phyloP scores from a whole-genome alignment of 2,329 filamentous ascomycete species.

The Diaporthe eres region DNA sequence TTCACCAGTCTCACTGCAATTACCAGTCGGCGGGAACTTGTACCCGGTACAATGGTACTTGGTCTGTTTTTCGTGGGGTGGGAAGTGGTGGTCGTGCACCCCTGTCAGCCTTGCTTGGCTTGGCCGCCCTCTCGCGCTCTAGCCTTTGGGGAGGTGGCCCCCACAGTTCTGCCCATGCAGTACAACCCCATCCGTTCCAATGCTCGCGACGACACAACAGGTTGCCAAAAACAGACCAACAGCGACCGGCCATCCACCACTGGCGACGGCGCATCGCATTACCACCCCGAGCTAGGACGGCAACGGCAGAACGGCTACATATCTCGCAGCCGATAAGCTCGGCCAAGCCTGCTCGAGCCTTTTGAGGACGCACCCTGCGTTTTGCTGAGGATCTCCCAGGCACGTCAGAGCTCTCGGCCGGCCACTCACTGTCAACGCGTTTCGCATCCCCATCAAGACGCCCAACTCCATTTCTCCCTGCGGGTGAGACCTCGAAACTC shows the following conservation, averaged over 20 bases:
- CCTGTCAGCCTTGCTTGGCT: slow-evolving; percentile 32
- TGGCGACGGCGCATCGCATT: slow-evolving; percentile 17
- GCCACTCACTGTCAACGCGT: slow-evolving; percentile 24
- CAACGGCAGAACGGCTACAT: slow-evolving; percentile 42
- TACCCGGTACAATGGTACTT: slow-evolving; percentile 15
- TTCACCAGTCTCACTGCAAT: slow-evolving; percentile 33
- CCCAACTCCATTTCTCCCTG: background rate
- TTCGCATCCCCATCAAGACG: slow-evolving; percentile 20
- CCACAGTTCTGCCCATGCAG: slow-evolving; percentile 23
- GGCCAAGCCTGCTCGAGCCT: slow-evolving; percentile 11
- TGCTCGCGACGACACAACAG: slow-evolving; percentile 27
- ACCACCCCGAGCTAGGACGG: slow-evolving; percentile 19
- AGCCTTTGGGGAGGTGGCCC: slow-evolving; percentile 13
- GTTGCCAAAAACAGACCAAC: slow-evolving; percentile 14
- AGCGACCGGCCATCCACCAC: background rate
- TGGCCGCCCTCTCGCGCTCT: slow-evolving; percentile 1
- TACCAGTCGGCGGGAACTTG: background rate
- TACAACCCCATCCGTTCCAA: slow-evolving; percentile 34
- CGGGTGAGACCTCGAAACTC: slow-evolving; percentile 19
- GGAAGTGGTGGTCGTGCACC: slow-evolving; percentile 7
- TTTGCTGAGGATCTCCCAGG: slow-evolving; percentile 25
- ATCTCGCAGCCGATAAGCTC: slow-evolving; percentile 39
- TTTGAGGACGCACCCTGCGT: background rate
- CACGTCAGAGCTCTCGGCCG: slow-evolving; percentile 26
- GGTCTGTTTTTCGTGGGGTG: background rate